phyloP scores from a whole-genome alignment of 2,329 filamentous ascomycete genomes.

The Fusarium nelsonii region DNA sequence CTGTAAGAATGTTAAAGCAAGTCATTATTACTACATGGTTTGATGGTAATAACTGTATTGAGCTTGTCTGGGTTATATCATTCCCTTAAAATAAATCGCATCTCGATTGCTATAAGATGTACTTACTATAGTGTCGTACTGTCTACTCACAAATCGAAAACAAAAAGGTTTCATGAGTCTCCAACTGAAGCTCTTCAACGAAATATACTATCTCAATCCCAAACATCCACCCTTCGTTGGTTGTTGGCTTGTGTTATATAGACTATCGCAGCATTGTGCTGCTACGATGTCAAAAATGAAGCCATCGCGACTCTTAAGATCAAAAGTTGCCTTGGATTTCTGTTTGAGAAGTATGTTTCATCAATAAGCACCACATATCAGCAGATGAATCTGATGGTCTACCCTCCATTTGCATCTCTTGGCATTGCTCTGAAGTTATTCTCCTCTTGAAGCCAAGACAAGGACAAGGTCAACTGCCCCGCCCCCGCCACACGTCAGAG shows the following conservation, averaged over 20 bases:
- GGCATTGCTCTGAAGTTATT: background rate
- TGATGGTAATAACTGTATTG: background rate
- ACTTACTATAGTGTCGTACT: too few species aligned
- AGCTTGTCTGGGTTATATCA: background rate
- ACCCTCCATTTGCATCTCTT: background rate
- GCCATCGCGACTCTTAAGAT: too few species aligned
- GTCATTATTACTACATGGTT: background rate
- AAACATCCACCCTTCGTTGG: background rate
- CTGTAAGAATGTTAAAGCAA: background rate
- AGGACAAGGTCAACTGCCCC: constrained; percentile 15
- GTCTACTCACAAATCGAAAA: background rate
- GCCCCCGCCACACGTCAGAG: constrained; percentile 32
- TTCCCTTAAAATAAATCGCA: background rate
- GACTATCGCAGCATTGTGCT: background rate
- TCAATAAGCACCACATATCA: too few species aligned
- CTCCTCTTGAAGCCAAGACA: constrained; percentile 20
- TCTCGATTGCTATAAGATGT: too few species aligned
- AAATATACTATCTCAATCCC: background rate
- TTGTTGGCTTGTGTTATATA: background rate
- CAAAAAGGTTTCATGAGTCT: background rate
- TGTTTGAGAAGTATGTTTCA: too few species aligned
- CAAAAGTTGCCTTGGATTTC: too few species aligned
- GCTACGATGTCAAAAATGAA: background rate
- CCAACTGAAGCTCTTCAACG: background rate
- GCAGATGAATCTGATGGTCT: background rate